Evolutionary conservation across 768 basidiomycete genomes (phyloP), one percentile per base, ranked within the genome.

Genomic region (Calocybe gangraenosa): DNA sequence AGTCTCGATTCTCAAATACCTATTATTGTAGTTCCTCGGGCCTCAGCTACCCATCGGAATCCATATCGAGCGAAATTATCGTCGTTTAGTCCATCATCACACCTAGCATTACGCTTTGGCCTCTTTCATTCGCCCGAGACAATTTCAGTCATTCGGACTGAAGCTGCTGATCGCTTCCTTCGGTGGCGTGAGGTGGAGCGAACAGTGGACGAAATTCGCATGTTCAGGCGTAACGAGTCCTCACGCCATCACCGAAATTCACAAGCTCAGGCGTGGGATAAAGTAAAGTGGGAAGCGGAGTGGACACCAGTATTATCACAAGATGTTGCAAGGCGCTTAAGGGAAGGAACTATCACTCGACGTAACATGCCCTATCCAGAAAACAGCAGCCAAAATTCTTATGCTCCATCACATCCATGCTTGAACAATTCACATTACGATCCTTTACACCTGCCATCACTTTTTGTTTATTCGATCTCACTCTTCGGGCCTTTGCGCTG

Each of bases 111-210:
- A 8, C 77, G 83, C 10, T 60, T 59, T 21, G 81, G 80, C 9
- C 64, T 87, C 10, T 84, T 87, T 61, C 78, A 72, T 49, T 76
- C 80, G 1, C 82, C 84, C 0, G 81, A 80, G 47, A 81, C 73
- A 0, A 67, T 86, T 9, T 66, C 71, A 1, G 57, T 68, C 1
- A 66, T 87, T 22, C 76, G 86, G 25, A 66, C 62, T 14, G 85
- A 87, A 60, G 84, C 83, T 0, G 71, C 79, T 0, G 82, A 85
- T 46, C 74, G 85, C 15, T 87, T 86, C 61, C 59, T 86, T 45
- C 74, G 76, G 22, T 87, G 85, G 85, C 68, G 82, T 23, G 85
- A 86, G 58, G 76, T 87, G 20, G 80, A 84, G 50, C 69, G 73
- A 15, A 75, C 74, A 9, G 75, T 78, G 5, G 69, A 71, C 47